Evolutionary conservation across 2,329 filamentous ascomycete genomes (phyloP), one percentile per base, ranked within the genome.

Genomic region (Fusarium coicis): DNA sequence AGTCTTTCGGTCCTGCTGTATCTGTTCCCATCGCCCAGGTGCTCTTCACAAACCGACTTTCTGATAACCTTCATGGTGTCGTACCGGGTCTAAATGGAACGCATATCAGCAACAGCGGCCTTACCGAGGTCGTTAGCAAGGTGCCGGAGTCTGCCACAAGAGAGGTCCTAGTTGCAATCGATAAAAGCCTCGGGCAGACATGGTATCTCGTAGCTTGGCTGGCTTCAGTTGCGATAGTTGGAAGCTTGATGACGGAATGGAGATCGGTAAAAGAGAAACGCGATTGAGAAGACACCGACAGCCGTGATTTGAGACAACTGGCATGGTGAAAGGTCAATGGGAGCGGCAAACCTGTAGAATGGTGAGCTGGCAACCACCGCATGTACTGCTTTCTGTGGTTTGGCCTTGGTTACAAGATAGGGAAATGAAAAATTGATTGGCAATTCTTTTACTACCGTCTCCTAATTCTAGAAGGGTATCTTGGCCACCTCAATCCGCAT

Each of bases 1-100:
- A 76, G 23, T 73, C 68, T 0, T 77, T 77, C 18, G 75, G 75
- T 0, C 75, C 75, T 0, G 73, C 74, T 14, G 19, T 77, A 4
- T 49, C 60, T 5, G 49, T 77, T 18, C 66, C 74, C 0, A 50
- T 75, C 6, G 71, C 73, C 1, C 75, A 77, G 23, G 64, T 71
- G 0, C 23, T 77, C 10, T 77, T 77, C n/a, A 73, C 71, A 0
- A 73, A 65, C 19, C 59, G 59, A 14, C 40, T 77, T 0, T 63
- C 66, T 2, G 8, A 30, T 10, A 77, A 74, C 21, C 34, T 77
- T 1, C 3, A 23, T 9, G 36, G 28, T 4, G 10, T 73, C 2
- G 44, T 74, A 7, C 37, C 54, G 1, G 36, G 26, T 1, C 5
- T 70, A 4, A 64, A 30, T 3, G 36, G 28, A 18, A 39, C 34